A percentile compares a stretch with the other conserved stretches of the same genome.
These are phyloP conservation scores for Termitomyces sp. DNA, from an alignment of 768 basidiomycete species.

Conservation along the genomic window DNA sequence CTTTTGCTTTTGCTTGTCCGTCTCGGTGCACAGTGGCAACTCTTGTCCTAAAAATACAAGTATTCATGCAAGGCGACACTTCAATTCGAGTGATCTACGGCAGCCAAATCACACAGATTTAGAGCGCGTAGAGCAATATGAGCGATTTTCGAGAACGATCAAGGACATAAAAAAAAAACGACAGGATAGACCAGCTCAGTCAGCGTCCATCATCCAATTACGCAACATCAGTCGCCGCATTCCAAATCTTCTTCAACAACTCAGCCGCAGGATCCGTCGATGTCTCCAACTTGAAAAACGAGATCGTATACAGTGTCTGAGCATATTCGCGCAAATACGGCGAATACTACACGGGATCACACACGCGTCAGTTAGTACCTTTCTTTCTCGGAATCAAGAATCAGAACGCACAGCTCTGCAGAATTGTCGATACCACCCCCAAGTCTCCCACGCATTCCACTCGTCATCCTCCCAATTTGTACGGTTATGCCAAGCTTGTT, in stretches of 20 bases:
- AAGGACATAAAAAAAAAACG: neutral
- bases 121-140: neutral
- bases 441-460: slow-evolving; percentile 84
- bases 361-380: too few species aligned
- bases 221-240: slow-evolving; percentile 46
- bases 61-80: too few species aligned
- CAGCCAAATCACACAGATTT: neutral
- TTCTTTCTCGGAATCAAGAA: neutral
- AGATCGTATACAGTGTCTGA: slow-evolving; percentile 63
- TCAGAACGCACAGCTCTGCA: slow-evolving; percentile 58
- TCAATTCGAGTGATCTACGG: too few species aligned
- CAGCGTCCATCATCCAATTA: neutral
- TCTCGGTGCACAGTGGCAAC: too few species aligned
- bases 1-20: too few species aligned
- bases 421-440: slow-evolving; percentile 91
- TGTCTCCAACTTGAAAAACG: slow-evolving; percentile 59
- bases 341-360: slow-evolving; percentile 48
- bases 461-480: slow-evolving; percentile 64
- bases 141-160: neutral
- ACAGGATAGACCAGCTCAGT: neutral
- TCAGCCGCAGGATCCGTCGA: slow-evolving; percentile 49
- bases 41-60: too few species aligned
- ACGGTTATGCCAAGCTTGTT: slow-evolving; percentile 67
- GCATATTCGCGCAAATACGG: slow-evolving; percentile 73
- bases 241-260: slow-evolving; percentile 65